Conservation (phyloP, 192 early-diverging fungal genomes). For the Backusella luteola region DNA sequence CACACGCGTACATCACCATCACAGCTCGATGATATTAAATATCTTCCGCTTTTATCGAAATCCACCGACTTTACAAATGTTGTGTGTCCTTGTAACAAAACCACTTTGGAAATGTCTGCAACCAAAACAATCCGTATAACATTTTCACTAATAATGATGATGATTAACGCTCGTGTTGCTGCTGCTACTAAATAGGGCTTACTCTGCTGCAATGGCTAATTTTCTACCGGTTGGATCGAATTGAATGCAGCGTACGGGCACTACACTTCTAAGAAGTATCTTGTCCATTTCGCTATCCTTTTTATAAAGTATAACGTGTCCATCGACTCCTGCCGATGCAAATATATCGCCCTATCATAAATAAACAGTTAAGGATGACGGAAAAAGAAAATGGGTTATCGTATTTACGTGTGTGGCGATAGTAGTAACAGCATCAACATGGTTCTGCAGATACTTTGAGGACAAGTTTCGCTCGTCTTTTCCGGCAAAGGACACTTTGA, state of each 20-base stretch:
- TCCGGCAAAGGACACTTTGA: background rate
- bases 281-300: constrained; percentile 20
- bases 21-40: constrained; percentile 48
- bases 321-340: constrained; percentile 29
- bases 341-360: constrained; percentile 5
- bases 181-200: background rate
- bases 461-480: background rate
- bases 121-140: constrained; percentile 27
- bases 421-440: background rate
- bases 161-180: background rate
- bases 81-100: constrained; percentile 30
- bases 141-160: constrained; percentile 25
- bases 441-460: background rate
- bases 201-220: constrained; percentile 39
- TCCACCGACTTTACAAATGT: constrained; percentile 24
- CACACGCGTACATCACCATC: constrained; percentile 67
- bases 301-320: constrained; percentile 21
- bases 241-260: constrained; percentile 25
- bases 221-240: constrained; percentile 25
- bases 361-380: background rate
- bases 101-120: constrained; percentile 15
- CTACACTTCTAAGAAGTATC: constrained; percentile 26
- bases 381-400: background rate
- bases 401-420: background rate
- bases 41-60: constrained; percentile 32